Evolutionary conservation across 306 rosid species (phyloP).

Genomic region (Corylus americana): DNA sequence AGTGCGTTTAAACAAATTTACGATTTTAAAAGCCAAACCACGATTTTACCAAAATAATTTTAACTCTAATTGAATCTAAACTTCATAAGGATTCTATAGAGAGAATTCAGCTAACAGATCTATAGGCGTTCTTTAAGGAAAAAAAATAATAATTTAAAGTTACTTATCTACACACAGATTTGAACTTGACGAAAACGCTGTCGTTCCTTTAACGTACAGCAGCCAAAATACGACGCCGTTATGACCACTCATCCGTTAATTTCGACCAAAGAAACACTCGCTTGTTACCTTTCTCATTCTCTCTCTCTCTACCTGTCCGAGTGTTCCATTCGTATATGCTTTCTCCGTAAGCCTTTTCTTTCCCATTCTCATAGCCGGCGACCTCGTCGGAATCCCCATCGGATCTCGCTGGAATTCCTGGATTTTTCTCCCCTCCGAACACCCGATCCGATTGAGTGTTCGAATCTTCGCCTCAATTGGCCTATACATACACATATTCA

Average conservation of each 20-base stretch:
- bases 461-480: neutral
- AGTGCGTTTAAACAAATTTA: too few species aligned
- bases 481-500: neutral
- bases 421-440: slow-evolving; percentile 27
- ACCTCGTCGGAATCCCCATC: slow-evolving; percentile 30
- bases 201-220: neutral
- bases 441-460: slow-evolving; percentile 32
- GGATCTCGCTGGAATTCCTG: neutral
- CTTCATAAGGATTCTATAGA: too few species aligned
- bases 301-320: neutral
- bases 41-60: too few species aligned
- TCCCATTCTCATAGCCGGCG: slow-evolving; percentile 23
- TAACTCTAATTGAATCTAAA: too few species aligned
- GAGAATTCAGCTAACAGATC: too few species aligned
- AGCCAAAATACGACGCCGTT: neutral
- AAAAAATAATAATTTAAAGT: too few species aligned
- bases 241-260: neutral
- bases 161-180: too few species aligned
- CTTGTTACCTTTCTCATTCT: neutral
- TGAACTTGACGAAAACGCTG: neutral
- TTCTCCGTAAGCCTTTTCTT: slow-evolving; percentile 3
- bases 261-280: slow-evolving; percentile 8
- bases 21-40: too few species aligned
- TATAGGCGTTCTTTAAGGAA: too few species aligned
- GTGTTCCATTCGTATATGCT: neutral